Conservation (phyloP, 2,329 filamentous ascomycete genomes). For the Penicillium paneum region DNA sequence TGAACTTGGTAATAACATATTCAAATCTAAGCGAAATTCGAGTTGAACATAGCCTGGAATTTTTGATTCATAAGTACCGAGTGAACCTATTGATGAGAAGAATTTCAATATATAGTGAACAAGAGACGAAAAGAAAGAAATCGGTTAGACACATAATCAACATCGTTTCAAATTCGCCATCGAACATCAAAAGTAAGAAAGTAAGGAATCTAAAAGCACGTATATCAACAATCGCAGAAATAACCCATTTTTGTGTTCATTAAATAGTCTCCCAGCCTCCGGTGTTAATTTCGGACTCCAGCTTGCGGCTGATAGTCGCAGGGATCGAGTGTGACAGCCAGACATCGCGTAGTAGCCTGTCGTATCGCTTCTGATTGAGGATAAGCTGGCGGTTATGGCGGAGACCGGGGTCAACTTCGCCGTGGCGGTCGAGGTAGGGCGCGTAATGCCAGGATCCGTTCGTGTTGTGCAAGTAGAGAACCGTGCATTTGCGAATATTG, state of each 20-base stretch:
- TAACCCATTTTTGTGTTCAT: conserved; percentile 14
- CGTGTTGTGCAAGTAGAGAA: conserved; percentile 77
- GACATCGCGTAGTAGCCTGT: conserved; percentile 76
- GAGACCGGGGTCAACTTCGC: conserved; percentile 89
- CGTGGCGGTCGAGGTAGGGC: conserved; percentile 93
- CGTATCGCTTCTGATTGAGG: conserved; percentile 90
- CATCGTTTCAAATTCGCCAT: background rate
- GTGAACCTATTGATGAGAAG: background rate
- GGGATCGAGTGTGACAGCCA: conserved; percentile 87
- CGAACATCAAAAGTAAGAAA: background rate
- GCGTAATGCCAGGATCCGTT: conserved; percentile 83
- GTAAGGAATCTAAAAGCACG: conserved; percentile 3
- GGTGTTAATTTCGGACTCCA: conserved; percentile 95
- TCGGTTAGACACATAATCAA: background rate
- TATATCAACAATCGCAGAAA: background rate
- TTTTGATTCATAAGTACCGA: background rate
- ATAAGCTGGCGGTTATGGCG: conserved; percentile 84
- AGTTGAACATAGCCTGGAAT: background rate
- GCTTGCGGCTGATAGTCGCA: conserved; percentile 79
- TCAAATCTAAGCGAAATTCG: background rate
- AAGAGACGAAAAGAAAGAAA: background rate
- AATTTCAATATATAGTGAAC: conserved; percentile 3
- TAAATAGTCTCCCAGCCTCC: conserved; percentile 83
- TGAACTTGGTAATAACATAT: background rate
- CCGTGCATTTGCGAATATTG: conserved; percentile 92